Percentiles rank a stretch among this genome's conserved stretches.
Evolutionary conservation across 768 basidiomycete genomes (phyloP).

Genomic region (Amanita rimosa): DNA sequence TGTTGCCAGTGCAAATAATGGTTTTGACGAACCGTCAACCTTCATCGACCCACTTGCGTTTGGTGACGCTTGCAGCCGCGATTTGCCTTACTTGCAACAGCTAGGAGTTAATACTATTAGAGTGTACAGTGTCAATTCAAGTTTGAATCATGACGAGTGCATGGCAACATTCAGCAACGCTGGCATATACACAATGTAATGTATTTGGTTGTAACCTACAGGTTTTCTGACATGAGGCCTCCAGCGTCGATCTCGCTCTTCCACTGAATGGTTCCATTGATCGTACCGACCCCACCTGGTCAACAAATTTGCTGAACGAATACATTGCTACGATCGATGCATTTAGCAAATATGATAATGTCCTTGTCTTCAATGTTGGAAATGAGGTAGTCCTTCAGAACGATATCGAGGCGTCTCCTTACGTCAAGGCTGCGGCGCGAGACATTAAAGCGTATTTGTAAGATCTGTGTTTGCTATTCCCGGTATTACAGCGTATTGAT

Average conservation of each 20-base stretch:
- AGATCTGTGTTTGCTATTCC: slow-evolving; percentile 1
- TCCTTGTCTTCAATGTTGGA: slow-evolving; percentile 83
- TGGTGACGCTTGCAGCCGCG: slow-evolving; percentile 57
- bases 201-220: slow-evolving; percentile 8
- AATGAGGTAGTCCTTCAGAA: slow-evolving; percentile 62
- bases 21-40: slow-evolving; percentile 60
- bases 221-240: slow-evolving; percentile 7
- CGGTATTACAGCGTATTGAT: slow-evolving; percentile 4
- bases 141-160: slow-evolving; percentile 77
- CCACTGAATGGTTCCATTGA: slow-evolving; percentile 83
- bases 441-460: slow-evolving; percentile 81
- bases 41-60: slow-evolving; percentile 76
- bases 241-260: slow-evolving; percentile 76
- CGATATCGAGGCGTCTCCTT: slow-evolving; percentile 57
- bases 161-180: slow-evolving; percentile 69
- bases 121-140: slow-evolving; percentile 78
- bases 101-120: slow-evolving; percentile 77
- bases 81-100: slow-evolving; percentile 65
- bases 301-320: slow-evolving; percentile 65
- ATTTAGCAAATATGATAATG: slow-evolving; percentile 82
- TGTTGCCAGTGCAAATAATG: slow-evolving; percentile 37
- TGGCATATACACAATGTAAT: slow-evolving; percentile 85
- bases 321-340: slow-evolving; percentile 70
- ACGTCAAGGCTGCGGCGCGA: slow-evolving; percentile 84
- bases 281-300: slow-evolving; percentile 64